These are phyloP conservation scores for Kodamaea kaohsiungensis DNA, from an alignment of 805 yeast species.

Conservation along the genomic window DNA sequence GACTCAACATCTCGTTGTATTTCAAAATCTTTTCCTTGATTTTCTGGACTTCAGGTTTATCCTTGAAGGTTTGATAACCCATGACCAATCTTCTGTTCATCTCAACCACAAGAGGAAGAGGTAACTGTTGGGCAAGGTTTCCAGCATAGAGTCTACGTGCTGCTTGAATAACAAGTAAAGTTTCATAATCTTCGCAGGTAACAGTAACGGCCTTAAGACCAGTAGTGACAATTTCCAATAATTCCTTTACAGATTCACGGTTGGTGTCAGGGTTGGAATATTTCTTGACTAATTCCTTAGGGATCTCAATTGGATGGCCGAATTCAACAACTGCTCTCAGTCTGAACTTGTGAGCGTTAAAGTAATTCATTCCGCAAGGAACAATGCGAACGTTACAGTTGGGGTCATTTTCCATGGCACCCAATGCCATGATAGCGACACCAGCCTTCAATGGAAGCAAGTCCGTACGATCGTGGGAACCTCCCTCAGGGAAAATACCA, in stretches of 20 bases:
- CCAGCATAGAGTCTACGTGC: constrained; percentile 86
- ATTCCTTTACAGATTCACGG: constrained; percentile 70
- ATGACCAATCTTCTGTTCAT: constrained; percentile 83
- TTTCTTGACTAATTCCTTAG: constrained; percentile 54
- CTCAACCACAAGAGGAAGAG: constrained; percentile 83
- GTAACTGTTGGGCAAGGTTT: constrained; percentile 67
- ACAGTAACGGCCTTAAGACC: constrained; percentile 86
- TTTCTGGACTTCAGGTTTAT: constrained; percentile 64
- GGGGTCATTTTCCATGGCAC: constrained; percentile 81
- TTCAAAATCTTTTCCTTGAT: constrained; percentile 62
- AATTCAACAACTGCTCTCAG: constrained; percentile 95
- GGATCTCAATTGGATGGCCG: constrained; percentile 80
- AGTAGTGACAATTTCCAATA: constrained; percentile 68
- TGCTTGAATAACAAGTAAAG: constrained; percentile 85
- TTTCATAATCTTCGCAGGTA: constrained; percentile 85
- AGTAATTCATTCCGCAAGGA: constrained; percentile 97
- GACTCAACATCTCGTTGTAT: constrained; percentile 63
- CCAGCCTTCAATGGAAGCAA: constrained; percentile 93
- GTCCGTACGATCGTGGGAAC: constrained; percentile 94
- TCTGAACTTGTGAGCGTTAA: constrained; percentile 93
- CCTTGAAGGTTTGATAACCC: constrained; percentile 75
- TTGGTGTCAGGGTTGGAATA: constrained; percentile 67
- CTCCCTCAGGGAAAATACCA: constrained; percentile 98
- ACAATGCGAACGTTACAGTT: constrained; percentile 80
- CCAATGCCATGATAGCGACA: constrained; percentile 96